Evolutionary conservation across 257 asterid species (phyloP).

Genomic region (Plantago major): DNA sequence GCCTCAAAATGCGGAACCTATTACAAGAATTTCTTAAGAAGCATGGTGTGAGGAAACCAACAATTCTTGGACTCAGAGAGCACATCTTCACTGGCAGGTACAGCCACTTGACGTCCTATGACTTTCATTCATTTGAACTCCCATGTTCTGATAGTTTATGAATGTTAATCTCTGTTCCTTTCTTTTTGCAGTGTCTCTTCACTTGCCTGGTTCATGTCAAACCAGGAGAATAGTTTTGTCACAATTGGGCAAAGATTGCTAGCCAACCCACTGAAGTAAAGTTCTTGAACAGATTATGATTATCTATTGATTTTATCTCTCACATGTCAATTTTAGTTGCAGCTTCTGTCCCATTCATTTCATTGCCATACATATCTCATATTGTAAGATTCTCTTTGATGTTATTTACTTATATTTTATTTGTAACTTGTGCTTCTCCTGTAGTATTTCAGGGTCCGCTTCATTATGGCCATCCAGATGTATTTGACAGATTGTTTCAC

Average conservation of each 20-base stretch:
- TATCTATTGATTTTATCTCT: background rate
- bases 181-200: conserved; percentile 79
- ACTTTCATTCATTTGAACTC: conserved; percentile 13
- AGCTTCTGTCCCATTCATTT: background rate
- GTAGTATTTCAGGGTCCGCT: conserved; percentile 79
- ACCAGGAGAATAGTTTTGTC: conserved; percentile 89
- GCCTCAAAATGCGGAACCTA: conserved; percentile 94
- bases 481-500: conserved; percentile 91
- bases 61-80: conserved; percentile 93
- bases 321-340: too few relatives aligned
- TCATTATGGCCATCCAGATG: conserved; percentile 99
- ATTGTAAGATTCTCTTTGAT: background rate
- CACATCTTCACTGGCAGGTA: conserved; percentile 98
- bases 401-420: background rate
- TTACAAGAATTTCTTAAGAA: conserved; percentile 81
- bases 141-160: background rate
- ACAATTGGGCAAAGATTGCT: conserved; percentile 94
- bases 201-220: conserved; percentile 97
- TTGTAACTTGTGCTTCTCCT: conserved; percentile 10
- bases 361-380: background rate
- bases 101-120: conserved; percentile 11
- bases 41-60: conserved; percentile 87
- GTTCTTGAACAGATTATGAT: conserved; percentile 29
- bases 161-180: conserved; percentile 16
- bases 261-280: conserved; percentile 96